These are phyloP conservation scores for Coriolopsis trogii DNA, from an alignment of 1,284 basidiomycete species.

Conservation along the genomic window DNA sequence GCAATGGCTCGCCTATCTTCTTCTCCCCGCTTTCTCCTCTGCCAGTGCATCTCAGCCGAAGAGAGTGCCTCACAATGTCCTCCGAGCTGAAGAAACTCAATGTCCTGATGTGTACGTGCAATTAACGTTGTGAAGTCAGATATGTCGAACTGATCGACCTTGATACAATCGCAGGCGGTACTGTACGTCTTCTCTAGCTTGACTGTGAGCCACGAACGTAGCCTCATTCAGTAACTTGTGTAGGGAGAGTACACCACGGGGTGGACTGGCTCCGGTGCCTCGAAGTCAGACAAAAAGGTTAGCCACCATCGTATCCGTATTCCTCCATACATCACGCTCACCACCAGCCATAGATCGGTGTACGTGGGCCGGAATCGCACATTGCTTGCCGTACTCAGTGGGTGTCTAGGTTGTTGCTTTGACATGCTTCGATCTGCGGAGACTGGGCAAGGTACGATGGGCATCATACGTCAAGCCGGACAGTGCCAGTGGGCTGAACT, in stretches of 20 bases:
- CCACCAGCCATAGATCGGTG: slow-evolving; percentile 71
- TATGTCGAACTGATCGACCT: slow-evolving; percentile 6
- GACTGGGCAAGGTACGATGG: slow-evolving; percentile 73
- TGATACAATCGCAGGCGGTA: slow-evolving; percentile 24
- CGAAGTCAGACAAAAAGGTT: slow-evolving; percentile 93
- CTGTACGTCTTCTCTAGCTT: slow-evolving; percentile 17
- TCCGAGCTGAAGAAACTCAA: slow-evolving; percentile 29
- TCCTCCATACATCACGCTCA: too few species aligned
- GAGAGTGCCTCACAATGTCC: slow-evolving; percentile 18
- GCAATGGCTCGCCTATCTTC: slow-evolving; percentile 12
- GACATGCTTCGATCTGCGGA: slow-evolving; percentile 88
- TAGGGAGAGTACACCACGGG: slow-evolving; percentile 93
- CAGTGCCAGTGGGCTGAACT: not conserved
- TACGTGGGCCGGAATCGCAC: slow-evolving; percentile 38
- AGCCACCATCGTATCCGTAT: slow-evolving; percentile 16
- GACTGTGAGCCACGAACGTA: too few species aligned
- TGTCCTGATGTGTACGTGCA: slow-evolving; percentile 29
- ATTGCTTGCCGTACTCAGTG: not conserved
- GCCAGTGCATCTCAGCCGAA: not conserved
- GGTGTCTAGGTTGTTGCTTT: slow-evolving; percentile 78
- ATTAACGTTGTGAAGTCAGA: not conserved
- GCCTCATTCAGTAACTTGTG: not conserved
- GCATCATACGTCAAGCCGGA: not conserved
- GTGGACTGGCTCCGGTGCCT: slow-evolving; percentile 88
- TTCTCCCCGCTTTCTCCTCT: not conserved